These are phyloP conservation scores for Micractinium conductrix DNA, from an alignment of 139 green algal genomes.

Conservation along the genomic window DNA sequence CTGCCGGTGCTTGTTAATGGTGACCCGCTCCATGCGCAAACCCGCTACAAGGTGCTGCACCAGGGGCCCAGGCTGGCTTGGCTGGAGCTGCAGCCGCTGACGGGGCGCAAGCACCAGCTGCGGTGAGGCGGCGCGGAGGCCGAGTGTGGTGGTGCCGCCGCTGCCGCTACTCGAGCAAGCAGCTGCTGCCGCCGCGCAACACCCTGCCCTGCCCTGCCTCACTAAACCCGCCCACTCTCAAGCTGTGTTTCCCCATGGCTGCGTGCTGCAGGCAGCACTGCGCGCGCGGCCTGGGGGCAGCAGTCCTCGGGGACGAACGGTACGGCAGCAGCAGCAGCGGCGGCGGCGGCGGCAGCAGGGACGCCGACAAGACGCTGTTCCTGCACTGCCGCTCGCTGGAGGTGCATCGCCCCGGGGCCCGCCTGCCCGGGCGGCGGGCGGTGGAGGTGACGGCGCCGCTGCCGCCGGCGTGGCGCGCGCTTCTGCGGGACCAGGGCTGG, in stretches of 20 bases:
- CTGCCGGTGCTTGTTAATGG: not conserved
- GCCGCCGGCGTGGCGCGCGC: slow-evolving; percentile 2
- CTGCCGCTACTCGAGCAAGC: too few relatives aligned
- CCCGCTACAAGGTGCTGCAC: slow-evolving; percentile 20
- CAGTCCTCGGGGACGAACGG: slow-evolving; percentile 54
- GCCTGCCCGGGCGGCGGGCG: not conserved
- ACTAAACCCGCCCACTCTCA: too few relatives aligned
- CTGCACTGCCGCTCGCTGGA: slow-evolving; percentile 42
- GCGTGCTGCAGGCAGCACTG: too few relatives aligned
- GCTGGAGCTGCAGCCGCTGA: slow-evolving; percentile 48
- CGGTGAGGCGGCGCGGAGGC: too few relatives aligned
- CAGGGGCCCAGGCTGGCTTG: slow-evolving; percentile 21
- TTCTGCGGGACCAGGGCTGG: slow-evolving; percentile 35
- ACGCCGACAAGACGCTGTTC: slow-evolving; percentile 19
- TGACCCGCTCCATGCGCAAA: not conserved
- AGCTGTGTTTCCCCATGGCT: too few relatives aligned
- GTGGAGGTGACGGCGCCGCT: slow-evolving; percentile 12
- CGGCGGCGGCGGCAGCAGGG: not conserved
- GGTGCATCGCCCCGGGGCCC: not conserved
- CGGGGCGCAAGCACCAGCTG: slow-evolving; percentile 65
- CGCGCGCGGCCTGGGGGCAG: slow-evolving; percentile 34
- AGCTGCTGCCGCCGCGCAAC: too few relatives aligned
- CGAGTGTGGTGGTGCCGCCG: too few relatives aligned
- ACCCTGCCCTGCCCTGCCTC: too few relatives aligned
- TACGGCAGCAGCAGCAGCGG: slow-evolving; percentile 34